Evolutionary conservation across 164 flowering plant species (phyloP).

Genomic region (Liriodendron chinense): DNA sequence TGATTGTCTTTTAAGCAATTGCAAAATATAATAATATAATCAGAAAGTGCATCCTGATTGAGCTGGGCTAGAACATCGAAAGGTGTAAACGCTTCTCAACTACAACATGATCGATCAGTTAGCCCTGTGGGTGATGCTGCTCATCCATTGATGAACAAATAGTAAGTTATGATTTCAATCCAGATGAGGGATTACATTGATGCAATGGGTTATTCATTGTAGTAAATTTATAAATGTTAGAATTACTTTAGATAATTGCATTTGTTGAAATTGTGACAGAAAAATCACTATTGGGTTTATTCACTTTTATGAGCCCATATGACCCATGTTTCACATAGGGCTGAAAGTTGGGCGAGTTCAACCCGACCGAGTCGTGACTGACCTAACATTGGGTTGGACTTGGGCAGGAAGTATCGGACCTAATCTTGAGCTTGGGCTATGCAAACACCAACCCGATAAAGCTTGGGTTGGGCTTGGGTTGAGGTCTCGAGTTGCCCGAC

Average conservation of each 20-base stretch:
- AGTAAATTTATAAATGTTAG: not conserved
- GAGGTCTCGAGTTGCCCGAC: too few species aligned
- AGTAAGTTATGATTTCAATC: not conserved
- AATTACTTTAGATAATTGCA: not conserved
- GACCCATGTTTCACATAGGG: too few species aligned
- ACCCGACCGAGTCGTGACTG: too few species aligned
- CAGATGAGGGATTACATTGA: not conserved
- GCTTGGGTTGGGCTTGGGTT: too few species aligned
- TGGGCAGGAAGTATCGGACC: too few species aligned
- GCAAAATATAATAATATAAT: not conserved
- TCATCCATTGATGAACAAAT: not conserved
- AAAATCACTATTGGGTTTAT: too few species aligned
- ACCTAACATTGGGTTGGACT: too few species aligned
- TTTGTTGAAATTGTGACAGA: too few species aligned
- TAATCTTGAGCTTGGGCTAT: too few species aligned
- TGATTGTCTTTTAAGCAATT: not conserved
- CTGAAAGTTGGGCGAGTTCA: too few species aligned
- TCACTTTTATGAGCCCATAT: too few species aligned
- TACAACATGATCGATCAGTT: not conserved
- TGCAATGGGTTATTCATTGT: not conserved
- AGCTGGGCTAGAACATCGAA: not conserved
- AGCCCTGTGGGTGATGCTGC: not conserved
- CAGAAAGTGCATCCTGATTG: not conserved
- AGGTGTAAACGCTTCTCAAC: not conserved
- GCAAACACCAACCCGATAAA: too few species aligned